These are phyloP conservation scores for Phytophthora foliorum DNA, from an alignment of 352 stramenopile species.

Conservation along the genomic window DNA sequence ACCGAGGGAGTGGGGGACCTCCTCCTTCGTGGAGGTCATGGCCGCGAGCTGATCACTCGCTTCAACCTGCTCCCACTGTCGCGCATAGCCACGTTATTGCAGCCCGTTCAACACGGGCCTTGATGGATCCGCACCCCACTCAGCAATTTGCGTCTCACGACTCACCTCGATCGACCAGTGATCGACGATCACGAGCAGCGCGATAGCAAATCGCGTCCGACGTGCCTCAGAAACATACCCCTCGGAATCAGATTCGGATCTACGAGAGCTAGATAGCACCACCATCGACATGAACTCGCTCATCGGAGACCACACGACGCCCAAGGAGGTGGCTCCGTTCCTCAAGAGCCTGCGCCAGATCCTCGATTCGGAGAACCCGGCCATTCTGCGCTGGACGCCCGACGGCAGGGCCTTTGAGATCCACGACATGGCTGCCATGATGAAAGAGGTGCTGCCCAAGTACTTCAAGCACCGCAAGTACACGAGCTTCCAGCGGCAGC, in stretches of 20 bases:
- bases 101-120: slow-evolving; percentile 3
- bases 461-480: slow-evolving; percentile 96
- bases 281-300: neutral
- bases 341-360: slow-evolving; percentile 73
- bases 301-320: slow-evolving; percentile 1
- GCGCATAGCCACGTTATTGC: neutral
- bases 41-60: no score
- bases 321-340: slow-evolving; percentile 80
- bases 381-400: slow-evolving; percentile 61
- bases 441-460: slow-evolving; percentile 86
- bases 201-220: slow-evolving; percentile 23
- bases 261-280: no score
- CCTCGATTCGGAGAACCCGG: slow-evolving; percentile 56
- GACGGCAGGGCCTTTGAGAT: slow-evolving; percentile 77
- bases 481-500: slow-evolving; percentile 93
- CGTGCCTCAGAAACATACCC: slow-evolving; percentile 22
- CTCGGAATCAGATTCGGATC: slow-evolving; percentile 13
- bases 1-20: neutral
- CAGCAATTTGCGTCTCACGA: slow-evolving; percentile 16
- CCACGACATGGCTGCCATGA: slow-evolving; percentile 77
- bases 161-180: slow-evolving; percentile 12
- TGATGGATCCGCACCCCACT: neutral
- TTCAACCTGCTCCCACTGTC: slow-evolving; percentile 24
- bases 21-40: no score
- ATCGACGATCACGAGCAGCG: slow-evolving; percentile 17